Evolutionary conservation across 2,329 filamentous ascomycete species (phyloP).

Genomic region (Diplocarpon mali): DNA sequence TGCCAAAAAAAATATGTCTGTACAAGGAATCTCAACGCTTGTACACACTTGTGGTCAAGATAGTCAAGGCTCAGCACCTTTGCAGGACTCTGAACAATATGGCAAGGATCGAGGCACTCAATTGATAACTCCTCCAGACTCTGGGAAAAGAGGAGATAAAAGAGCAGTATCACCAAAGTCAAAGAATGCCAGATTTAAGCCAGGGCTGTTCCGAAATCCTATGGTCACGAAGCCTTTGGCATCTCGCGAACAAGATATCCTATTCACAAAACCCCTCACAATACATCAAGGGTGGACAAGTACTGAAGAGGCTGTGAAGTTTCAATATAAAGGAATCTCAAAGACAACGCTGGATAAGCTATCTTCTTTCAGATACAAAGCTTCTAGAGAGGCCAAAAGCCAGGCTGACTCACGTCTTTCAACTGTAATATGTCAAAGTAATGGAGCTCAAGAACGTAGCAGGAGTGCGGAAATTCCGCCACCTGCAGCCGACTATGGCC

Average conservation of each 20-base stretch:
- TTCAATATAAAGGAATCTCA: constrained; percentile 8
- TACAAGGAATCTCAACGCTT: background rate
- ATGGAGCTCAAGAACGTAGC: background rate
- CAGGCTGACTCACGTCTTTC: background rate
- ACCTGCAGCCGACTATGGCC: background rate
- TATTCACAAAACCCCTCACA: constrained; percentile 5
- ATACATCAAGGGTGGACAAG: constrained; percentile 19
- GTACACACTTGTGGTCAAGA: background rate
- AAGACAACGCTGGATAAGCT: constrained; percentile 23
- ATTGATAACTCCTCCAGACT: constrained; percentile 11
- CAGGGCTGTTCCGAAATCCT: constrained; percentile 14
- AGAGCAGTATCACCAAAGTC: constrained; percentile 1
- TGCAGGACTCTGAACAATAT: background rate
- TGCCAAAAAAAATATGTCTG: constrained; percentile 9
- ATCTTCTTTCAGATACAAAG: constrained; percentile 13
- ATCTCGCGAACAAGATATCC: background rate
- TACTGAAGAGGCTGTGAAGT: constrained; percentile 21
- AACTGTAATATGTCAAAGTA: background rate
- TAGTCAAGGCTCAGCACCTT: background rate
- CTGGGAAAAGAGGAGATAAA: constrained; percentile 7
- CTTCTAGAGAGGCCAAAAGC: background rate
- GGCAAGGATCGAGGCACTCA: constrained; percentile 4
- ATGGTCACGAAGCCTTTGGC: constrained; percentile 17
- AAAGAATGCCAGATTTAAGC: constrained; percentile 7
- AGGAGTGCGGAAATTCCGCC: background rate